Evolutionary conservation across 257 asterid species (phyloP).

Genomic region (Mentha longifolia): DNA sequence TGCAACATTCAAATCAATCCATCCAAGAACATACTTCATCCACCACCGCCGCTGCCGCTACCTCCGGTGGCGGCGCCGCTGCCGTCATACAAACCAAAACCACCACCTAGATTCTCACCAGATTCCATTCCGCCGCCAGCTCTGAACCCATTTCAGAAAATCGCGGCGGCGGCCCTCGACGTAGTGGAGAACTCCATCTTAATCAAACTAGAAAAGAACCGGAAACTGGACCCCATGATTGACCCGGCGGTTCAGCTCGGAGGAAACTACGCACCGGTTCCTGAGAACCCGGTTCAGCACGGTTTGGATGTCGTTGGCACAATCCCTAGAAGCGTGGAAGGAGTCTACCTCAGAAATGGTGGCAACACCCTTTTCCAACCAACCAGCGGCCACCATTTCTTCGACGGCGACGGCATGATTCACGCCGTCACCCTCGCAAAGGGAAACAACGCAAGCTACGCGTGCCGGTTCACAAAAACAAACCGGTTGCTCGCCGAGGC

Average conservation of each 20-base stretch:
- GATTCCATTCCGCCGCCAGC: neutral
- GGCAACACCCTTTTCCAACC: constrained; percentile 60
- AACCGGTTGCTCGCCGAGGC: constrained; percentile 53
- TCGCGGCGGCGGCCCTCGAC: constrained; percentile 51
- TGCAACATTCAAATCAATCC: constrained; percentile 44
- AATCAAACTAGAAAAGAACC: constrained; percentile 39
- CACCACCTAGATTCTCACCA: neutral
- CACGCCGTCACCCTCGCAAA: constrained; percentile 52
- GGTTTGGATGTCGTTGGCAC: constrained; percentile 53
- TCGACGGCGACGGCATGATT: constrained; percentile 76
- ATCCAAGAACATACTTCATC: constrained; percentile 31
- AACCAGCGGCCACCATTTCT: constrained; percentile 60
- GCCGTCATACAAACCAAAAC: neutral
- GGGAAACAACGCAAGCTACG: constrained; percentile 48
- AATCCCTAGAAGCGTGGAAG: constrained; percentile 45
- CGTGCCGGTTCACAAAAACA: constrained; percentile 60
- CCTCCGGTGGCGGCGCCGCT: no score
- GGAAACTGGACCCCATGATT: constrained; percentile 45
- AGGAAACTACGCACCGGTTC: constrained; percentile 70
- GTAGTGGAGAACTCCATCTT: constrained; percentile 44
- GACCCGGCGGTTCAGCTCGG: constrained; percentile 62
- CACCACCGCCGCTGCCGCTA: neutral
- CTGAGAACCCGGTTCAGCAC: constrained; percentile 59
- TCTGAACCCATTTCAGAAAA: constrained; percentile 51
- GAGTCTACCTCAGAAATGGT: constrained; percentile 67